Percentiles rank a stretch among this genome's conserved stretches.
These are phyloP conservation scores for Harringtonia lauricola DNA, from an alignment of 2,329 filamentous ascomycete species.

Conservation along the genomic window DNA sequence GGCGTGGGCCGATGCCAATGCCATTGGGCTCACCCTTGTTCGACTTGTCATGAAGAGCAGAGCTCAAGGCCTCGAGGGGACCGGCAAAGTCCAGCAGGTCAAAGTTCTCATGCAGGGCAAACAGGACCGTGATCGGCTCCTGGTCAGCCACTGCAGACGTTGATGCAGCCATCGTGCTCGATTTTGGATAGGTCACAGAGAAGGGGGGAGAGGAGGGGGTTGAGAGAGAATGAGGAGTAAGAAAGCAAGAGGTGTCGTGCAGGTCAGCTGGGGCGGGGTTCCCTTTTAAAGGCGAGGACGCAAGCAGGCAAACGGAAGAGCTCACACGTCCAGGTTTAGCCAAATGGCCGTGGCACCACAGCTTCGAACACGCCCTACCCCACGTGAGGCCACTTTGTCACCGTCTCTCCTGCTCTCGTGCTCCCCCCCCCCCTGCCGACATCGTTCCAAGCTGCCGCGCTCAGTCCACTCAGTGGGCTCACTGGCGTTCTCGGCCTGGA, in stretches of 20 bases:
- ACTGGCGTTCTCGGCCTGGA: no score
- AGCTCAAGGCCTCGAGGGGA: conserved; percentile 38
- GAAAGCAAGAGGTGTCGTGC: no score
- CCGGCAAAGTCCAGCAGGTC: conserved; percentile 48
- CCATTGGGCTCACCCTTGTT: conserved; percentile 32
- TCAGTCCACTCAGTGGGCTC: no score
- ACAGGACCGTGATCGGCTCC: conserved; percentile 47
- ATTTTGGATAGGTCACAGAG: conserved; percentile 7
- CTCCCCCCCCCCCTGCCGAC: background rate
- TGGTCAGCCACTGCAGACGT: conserved; percentile 45
- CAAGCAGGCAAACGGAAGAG: background rate
- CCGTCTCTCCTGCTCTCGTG: background rate
- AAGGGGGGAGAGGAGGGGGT: conserved; percentile 6
- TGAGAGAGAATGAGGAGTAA: conserved; percentile 11
- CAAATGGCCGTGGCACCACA: background rate
- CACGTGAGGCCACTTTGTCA: conserved; percentile 6
- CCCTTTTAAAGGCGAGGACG: background rate
- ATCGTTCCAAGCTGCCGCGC: no score
- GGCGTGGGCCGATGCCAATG: no score
- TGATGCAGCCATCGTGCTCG: conserved; percentile 45
- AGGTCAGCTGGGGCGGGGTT: conserved; percentile 1
- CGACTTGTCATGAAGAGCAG: conserved; percentile 40
- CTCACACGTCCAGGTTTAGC: background rate
- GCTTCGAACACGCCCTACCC: conserved; percentile 1
- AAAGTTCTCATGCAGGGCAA: conserved; percentile 50